Base-by-base conservation (phyloP, 192 early-diverging fungal genomes). In the Backusella westeae region DNA sequence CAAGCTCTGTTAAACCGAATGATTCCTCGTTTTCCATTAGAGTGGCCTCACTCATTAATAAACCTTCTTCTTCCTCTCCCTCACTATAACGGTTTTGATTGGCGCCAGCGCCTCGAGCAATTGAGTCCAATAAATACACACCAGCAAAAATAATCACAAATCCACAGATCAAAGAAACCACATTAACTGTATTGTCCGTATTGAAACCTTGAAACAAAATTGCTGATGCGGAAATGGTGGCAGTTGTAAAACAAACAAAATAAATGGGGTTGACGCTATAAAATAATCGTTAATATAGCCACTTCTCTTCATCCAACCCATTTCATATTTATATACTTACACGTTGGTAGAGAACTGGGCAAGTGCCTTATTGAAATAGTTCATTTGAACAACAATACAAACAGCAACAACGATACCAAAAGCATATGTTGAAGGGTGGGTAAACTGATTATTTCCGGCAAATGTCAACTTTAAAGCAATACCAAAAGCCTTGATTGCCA, bases 281-380 rank as follows among this genome's bases (percentile, higher is more conserved):
- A 23, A 1, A 26, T 44, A 52, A 19, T 8, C 14, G 3, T 63
- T 63, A 63, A 14, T 63, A 63, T 12, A 29, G 6, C 56, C 26
- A 12, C 29, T 29, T 19, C 12, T 44, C 9, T 0, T 1, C 52
- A 32, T 53, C 4, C 19, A 53, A 9, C 21, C 9, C 21, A 10
- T 0, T 29, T 23, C n/a, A 21, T 56, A 7, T 10, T 7, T 56
- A 17, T 71, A 63, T 29, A 67, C 65, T 68, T 67, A 75, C 74
- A 95, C 81, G 79, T 96, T 97, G 66, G 97, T 97, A 29, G 93
- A 94, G 80, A 97, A 98, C 74, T 91, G 84, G 76, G 95, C 95
- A 35, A 98, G 84, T 21, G 97, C 95, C 86, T 97, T 98, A 88
- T 98, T 98, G 75, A 98, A 96, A 83, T 97, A 98, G 83, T 98